phyloP scores from a whole-genome alignment of 176 grass and related monocot species.

The Saccharum officinarum region DNA sequence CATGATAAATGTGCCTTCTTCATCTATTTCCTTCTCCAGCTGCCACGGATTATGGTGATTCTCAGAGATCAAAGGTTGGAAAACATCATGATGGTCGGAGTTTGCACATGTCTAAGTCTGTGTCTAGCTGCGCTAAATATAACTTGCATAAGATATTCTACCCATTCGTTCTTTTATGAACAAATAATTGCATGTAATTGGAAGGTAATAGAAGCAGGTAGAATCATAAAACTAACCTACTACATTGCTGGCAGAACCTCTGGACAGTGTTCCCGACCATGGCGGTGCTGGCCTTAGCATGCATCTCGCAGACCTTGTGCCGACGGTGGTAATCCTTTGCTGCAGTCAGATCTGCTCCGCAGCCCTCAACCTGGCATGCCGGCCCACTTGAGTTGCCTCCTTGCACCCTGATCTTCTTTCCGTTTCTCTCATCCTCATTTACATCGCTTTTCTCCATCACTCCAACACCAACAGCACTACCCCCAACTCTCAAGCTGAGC shows the following conservation, averaged over 20 bases:
- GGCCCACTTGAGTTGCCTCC: slow-evolving; percentile 54
- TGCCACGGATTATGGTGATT: background rate
- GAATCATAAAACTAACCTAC: slow-evolving; percentile 58
- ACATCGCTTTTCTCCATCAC: slow-evolving; percentile 12
- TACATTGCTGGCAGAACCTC: slow-evolving; percentile 97
- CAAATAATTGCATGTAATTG: background rate
- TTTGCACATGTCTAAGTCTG: background rate
- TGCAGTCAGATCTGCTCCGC: slow-evolving; percentile 61
- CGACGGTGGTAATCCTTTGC: slow-evolving; percentile 92
- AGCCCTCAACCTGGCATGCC: slow-evolving; percentile 83
- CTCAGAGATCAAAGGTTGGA: background rate
- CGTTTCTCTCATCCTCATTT: slow-evolving; percentile 59
- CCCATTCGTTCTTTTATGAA: background rate
- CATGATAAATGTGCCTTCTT: background rate
- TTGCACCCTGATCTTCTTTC: slow-evolving; percentile 76
- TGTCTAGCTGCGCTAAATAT: background rate
- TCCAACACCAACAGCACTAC: background rate
- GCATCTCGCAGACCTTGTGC: slow-evolving; percentile 98
- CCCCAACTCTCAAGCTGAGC: slow-evolving; percentile 58
- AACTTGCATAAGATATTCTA: slow-evolving; percentile 12
- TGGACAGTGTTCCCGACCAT: slow-evolving; percentile 72
- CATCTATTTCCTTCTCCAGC: background rate
- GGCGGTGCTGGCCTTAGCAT: slow-evolving; percentile 88
- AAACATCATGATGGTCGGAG: slow-evolving; percentile 9
- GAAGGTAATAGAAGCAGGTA: background rate